Evolutionary conservation across 2,329 filamentous ascomycete species (phyloP).

Genomic region (Pestalotiopsis sp.): DNA sequence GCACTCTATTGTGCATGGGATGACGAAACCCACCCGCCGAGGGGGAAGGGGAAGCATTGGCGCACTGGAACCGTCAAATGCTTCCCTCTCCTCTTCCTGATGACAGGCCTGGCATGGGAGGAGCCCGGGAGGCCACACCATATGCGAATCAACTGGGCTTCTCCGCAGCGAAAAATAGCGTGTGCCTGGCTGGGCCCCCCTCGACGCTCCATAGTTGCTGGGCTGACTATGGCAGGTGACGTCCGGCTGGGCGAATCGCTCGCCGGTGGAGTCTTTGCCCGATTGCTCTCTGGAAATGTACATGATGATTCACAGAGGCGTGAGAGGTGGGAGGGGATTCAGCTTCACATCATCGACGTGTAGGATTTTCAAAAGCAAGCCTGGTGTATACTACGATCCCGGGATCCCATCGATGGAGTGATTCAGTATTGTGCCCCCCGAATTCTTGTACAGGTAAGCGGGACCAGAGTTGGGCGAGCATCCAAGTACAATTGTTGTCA

Average conservation of each 20-base stretch:
- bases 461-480: not conserved
- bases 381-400: not conserved
- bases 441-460: not conserved
- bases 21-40: not conserved
- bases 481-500: not conserved
- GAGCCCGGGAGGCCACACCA: not conserved
- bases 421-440: not conserved
- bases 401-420: not conserved
- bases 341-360: not conserved
- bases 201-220: not conserved
- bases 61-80: not conserved
- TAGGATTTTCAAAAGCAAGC: not conserved
- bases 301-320: not conserved
- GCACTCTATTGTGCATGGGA: not conserved
- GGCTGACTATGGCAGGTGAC: slow-evolving; percentile 3
- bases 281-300: not conserved
- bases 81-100: not conserved
- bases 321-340: not conserved
- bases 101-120: not conserved
- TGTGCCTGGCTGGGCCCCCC: not conserved
- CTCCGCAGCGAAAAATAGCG: not conserved
- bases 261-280: not conserved
- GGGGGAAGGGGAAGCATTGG: not conserved
- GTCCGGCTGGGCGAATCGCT: not conserved
- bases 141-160: not conserved